phyloP scores from a whole-genome alignment of 495 filamentous ascomycete species.

The Penicillium goetzii region DNA sequence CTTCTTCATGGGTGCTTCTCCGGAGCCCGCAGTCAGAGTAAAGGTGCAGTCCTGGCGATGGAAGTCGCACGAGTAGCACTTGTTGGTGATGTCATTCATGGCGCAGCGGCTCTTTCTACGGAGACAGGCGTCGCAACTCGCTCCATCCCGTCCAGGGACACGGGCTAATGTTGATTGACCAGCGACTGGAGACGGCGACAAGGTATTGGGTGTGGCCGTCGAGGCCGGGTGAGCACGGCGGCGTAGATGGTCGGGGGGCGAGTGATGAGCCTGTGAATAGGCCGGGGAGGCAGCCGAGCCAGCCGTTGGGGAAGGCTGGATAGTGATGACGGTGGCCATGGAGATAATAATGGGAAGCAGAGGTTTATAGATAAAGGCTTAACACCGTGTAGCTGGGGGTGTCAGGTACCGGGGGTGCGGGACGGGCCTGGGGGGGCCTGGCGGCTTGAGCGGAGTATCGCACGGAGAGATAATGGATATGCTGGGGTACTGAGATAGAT shows the following conservation, averaged over 20 bases:
- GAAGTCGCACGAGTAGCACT: slow-evolving; percentile 58
- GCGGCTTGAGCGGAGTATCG: slow-evolving; percentile 1
- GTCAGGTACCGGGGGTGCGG: neutral
- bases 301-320: slow-evolving; percentile 47
- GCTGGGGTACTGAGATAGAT: neutral
- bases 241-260: slow-evolving; percentile 34
- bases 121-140: slow-evolving; percentile 78
- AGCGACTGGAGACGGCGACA: slow-evolving; percentile 37
- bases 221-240: slow-evolving; percentile 26
- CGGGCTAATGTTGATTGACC: slow-evolving; percentile 35
- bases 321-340: slow-evolving; percentile 53
- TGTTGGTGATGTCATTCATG: slow-evolving; percentile 65
- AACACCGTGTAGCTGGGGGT: neutral
- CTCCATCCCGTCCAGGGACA: slow-evolving; percentile 48
- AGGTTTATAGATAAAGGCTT: slow-evolving; percentile 5
- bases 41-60: slow-evolving; percentile 60
- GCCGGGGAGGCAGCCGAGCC: slow-evolving; percentile 27
- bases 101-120: slow-evolving; percentile 87
- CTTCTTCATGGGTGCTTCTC: slow-evolving; percentile 71
- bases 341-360: slow-evolving; percentile 1
- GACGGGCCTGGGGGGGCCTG: neutral
- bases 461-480: slow-evolving; percentile 10
- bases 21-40: slow-evolving; percentile 34
- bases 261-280: slow-evolving; percentile 34
- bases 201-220: slow-evolving; percentile 33